Evolutionary conservation across 179 eudicot genomes (phyloP).

Genomic region (Spinacia oleracea): DNA sequence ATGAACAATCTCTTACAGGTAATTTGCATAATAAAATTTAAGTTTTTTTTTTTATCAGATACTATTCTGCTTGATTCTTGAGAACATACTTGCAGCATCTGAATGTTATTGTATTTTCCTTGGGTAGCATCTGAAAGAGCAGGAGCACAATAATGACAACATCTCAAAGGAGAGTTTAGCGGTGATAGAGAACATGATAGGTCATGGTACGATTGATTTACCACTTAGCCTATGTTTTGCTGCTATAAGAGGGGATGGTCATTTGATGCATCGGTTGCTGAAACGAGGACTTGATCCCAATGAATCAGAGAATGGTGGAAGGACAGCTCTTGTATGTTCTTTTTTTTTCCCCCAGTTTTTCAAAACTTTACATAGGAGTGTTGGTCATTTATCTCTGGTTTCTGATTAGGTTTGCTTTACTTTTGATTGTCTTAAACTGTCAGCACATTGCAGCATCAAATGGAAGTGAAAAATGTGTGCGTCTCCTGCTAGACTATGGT

Average conservation of each 20-base stretch:
- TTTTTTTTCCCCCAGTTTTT: too few species aligned
- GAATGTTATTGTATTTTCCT: not conserved
- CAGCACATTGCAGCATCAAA: conserved; percentile 93
- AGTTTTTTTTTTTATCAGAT: too few species aligned
- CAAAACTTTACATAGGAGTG: not conserved
- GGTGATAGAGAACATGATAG: conserved; percentile 85
- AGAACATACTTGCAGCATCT: not conserved
- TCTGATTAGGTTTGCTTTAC: not conserved
- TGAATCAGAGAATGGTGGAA: conserved; percentile 79
- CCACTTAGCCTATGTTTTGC: conserved; percentile 88
- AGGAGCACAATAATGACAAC: conserved; percentile 51
- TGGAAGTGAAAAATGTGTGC: conserved; percentile 79
- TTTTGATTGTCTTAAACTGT: conserved; percentile 4
- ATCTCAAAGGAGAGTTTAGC: conserved; percentile 59
- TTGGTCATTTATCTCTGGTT: not conserved
- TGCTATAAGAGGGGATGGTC: conserved; percentile 69
- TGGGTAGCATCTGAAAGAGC: conserved; percentile 67
- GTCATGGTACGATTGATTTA: conserved; percentile 80
- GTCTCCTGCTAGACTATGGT: conserved; percentile 69
- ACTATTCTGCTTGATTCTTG: not conserved
- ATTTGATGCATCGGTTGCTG: conserved; percentile 67
- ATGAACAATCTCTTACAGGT: conserved; percentile 94
- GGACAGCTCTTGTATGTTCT: conserved; percentile 70
- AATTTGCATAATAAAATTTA: not conserved
- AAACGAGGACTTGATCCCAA: conserved; percentile 88